Conservation (phyloP, 1,284 basidiomycete genomes). For the Fistulina hepatica region DNA sequence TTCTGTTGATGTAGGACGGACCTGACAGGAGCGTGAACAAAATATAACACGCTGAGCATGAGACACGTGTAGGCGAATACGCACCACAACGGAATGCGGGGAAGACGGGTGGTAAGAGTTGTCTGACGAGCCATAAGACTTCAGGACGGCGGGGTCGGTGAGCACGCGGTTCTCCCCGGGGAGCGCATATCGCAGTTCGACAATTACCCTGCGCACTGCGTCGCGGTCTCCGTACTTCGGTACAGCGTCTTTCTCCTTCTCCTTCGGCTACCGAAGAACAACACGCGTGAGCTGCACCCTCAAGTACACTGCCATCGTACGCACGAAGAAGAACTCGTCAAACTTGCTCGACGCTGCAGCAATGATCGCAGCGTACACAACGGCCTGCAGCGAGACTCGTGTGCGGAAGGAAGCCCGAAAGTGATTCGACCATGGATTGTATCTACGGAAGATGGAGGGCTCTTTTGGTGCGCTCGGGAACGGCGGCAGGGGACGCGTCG, state of each 20-base stretch:
- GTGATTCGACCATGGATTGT: constrained; percentile 29
- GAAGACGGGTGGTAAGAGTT: constrained; percentile 57
- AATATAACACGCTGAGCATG: constrained; percentile 27
- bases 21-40: neutral
- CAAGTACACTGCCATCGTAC: constrained; percentile 10
- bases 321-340: constrained; percentile 21
- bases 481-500: too few relatives aligned
- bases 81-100: constrained; percentile 56
- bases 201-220: constrained; percentile 43
- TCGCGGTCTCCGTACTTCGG: constrained; percentile 33
- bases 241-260: constrained; percentile 5
- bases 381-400: constrained; percentile 24
- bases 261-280: constrained; percentile 4
- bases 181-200: constrained; percentile 39
- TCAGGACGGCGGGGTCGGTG: constrained; percentile 39
- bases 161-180: constrained; percentile 34
- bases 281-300: neutral
- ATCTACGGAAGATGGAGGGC: too few relatives aligned
- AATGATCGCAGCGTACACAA: constrained; percentile 26
- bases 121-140: constrained; percentile 51
- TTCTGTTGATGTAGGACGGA: constrained; percentile 38
- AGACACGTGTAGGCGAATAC: constrained; percentile 40
- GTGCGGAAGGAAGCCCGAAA: constrained; percentile 24
- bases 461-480: too few relatives aligned
- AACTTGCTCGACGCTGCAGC: constrained; percentile 21